A percentile compares a stretch with the other conserved stretches of the same genome.
Evolutionary conservation across 1,139 yeast genomes (phyloP).

Genomic region (Magnusiomyces paraingens): DNA sequence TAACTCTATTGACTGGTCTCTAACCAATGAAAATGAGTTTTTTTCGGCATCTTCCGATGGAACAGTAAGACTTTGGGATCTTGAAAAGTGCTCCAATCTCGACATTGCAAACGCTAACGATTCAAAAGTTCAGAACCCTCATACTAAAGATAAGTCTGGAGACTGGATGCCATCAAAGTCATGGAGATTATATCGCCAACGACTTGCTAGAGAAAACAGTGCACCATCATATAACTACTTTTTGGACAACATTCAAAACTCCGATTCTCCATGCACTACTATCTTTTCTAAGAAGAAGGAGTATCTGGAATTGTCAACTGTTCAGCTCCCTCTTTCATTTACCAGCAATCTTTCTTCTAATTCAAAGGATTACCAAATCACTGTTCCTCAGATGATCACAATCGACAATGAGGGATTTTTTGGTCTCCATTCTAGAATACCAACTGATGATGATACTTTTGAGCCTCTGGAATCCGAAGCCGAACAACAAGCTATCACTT

Average conservation of each 20-base stretch:
- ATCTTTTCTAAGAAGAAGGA: constrained; percentile 30
- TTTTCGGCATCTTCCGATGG: constrained; percentile 70
- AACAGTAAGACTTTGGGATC: constrained; percentile 66
- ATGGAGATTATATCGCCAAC: constrained; percentile 30
- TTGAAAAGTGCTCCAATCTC: constrained; percentile 30
- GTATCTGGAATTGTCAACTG: constrained; percentile 24
- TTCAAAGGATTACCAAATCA: not conserved
- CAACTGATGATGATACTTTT: not conserved
- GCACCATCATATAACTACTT: constrained; percentile 27
- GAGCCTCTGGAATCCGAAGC: not conserved
- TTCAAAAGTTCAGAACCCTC: not conserved
- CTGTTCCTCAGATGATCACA: constrained; percentile 18
- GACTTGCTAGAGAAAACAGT: constrained; percentile 27
- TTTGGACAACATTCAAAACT: constrained; percentile 21
- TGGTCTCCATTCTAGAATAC: constrained; percentile 25
- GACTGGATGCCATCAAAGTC: constrained; percentile 29
- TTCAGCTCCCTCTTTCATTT: constrained; percentile 8
- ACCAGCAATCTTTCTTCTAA: not conserved
- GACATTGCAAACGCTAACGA: not conserved
- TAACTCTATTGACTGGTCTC: constrained; percentile 56
- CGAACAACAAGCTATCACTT: not conserved
- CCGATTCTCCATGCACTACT: constrained; percentile 23
- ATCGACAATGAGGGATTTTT: constrained; percentile 28
- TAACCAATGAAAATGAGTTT: constrained; percentile 39
- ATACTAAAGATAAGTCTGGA: constrained; percentile 4